A percentile compares a stretch with the other conserved stretches of the same genome.
Conservation (phyloP, 768 basidiomycete genomes). For the Mycena belliarum region DNA sequence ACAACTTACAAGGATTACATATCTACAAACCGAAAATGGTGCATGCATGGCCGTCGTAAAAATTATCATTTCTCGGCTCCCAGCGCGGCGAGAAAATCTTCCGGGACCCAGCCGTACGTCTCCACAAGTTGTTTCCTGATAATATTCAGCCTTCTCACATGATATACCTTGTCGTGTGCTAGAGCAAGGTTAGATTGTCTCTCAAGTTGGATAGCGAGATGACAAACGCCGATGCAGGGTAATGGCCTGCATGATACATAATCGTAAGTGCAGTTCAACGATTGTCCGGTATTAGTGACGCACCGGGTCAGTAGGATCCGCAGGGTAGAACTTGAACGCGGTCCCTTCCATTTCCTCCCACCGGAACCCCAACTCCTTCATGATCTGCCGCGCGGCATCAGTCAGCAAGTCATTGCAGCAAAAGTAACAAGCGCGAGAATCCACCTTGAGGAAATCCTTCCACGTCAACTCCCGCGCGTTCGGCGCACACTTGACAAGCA, state of each 20-base stretch:
- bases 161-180: not conserved
- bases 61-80: slow-evolving; percentile 1
- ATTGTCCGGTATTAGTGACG: not conserved
- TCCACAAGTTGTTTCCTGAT: slow-evolving; percentile 7
- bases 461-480: slow-evolving; percentile 5
- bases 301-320: slow-evolving; percentile 1
- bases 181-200: not conserved
- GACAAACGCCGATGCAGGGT: slow-evolving; percentile 4
- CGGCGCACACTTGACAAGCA: not conserved
- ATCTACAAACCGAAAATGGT: slow-evolving; percentile 9
- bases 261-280: not conserved
- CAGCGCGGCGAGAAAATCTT: slow-evolving; percentile 4
- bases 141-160: not conserved
- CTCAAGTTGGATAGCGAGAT: not conserved
- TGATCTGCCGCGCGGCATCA: not conserved
- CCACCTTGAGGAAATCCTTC: slow-evolving; percentile 11
- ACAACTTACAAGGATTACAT: not conserved
- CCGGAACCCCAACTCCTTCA: slow-evolving; percentile 10
- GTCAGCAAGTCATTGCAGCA: not conserved
- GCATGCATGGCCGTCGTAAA: not conserved
- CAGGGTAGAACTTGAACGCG: slow-evolving; percentile 7
- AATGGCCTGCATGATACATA: not conserved
- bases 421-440: not conserved
- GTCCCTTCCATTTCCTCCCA: not conserved
- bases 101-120: slow-evolving; percentile 9